Evolutionary conservation across 805 yeast genomes (phyloP), one percentile per base, ranked within the genome.

Genomic region (Sugiyamaella smithiae): DNA sequence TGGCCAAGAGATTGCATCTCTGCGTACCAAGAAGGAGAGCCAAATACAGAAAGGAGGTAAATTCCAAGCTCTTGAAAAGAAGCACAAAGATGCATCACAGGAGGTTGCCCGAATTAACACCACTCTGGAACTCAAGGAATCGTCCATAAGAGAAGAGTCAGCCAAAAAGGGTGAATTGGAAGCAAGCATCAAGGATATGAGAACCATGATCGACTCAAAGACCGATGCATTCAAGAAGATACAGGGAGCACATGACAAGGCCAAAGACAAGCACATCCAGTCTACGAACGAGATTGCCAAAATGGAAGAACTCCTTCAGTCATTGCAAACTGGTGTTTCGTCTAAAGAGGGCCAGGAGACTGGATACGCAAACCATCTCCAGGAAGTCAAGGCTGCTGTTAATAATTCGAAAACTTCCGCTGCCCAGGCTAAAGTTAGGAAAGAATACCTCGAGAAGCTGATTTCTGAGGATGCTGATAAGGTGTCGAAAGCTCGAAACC

Each of bases 291-390:
- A 73, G 11, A 72, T 76, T 41, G 69, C 72, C 28, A 75, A 72
- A 51, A 87, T 85, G 57, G 91, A 87, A 58, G 97, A 90, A 53
- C 72, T 90, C 8, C 67, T 88, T 7, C 85, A 93, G 0, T 83
- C 95, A 0, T 71, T 90, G 35, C 81, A 89, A 0, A 88, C 96
- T 0, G 97, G 97, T 58, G 82, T 90, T n/a, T 85, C 96, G 0
- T 79, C 95, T 0, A 82, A 79, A 51, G 96, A 95, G 47, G 75
- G 82, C 0, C 70, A 82, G 0, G 84, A 82, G 58, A 82, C 85
- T 28, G 97, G 97, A 6, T 90, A 87, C 65, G 69, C 75, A 53
- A 75, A 82, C 1, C 96, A 88, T 58, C 67, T 89, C 36, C 78
- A 78, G 49, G 81, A 78, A 41, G 81, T 80, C 6, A 84, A 83